Evolutionary conservation across 805 yeast genomes (phyloP).

Genomic region (Ogataea thermomethanolica): DNA sequence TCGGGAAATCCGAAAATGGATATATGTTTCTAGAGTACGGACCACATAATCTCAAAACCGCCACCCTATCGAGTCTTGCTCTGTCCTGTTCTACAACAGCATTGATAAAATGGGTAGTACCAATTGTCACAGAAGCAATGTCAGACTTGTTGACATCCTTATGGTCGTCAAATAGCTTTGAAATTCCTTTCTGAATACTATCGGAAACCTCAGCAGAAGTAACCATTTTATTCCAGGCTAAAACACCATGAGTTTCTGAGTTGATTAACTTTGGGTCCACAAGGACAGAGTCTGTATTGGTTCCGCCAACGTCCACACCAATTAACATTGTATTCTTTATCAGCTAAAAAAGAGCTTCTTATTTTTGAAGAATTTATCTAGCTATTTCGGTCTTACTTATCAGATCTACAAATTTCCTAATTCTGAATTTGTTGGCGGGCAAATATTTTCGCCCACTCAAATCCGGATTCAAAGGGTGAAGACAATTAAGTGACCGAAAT

Average conservation of each 20-base stretch:
- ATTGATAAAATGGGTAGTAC: conserved; percentile 51
- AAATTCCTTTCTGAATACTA: conserved; percentile 40
- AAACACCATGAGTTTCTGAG: conserved; percentile 31
- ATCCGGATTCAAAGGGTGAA: conserved; percentile 2
- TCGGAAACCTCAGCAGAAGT: conserved; percentile 44
- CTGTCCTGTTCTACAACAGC: conserved; percentile 46
- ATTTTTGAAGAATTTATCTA: background rate
- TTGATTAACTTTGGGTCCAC: conserved; percentile 35
- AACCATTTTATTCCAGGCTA: conserved; percentile 41
- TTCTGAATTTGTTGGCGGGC: background rate
- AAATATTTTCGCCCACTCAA: conserved; percentile 4
- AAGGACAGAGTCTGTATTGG: conserved; percentile 47
- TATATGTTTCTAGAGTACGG: conserved; percentile 37
- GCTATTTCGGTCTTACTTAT: background rate
- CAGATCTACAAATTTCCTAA: background rate
- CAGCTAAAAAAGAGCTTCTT: too few relatives aligned
- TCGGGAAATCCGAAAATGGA: conserved; percentile 46
- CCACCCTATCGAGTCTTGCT: conserved; percentile 41
- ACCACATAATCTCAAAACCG: conserved; percentile 44
- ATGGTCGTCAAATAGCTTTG: conserved; percentile 29
- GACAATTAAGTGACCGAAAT: too few relatives aligned
- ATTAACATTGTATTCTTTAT: conserved; percentile 22
- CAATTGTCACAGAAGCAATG: conserved; percentile 44
- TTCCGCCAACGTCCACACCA: conserved; percentile 53
- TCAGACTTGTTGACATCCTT: conserved; percentile 22